Evolutionary conservation across 371 early-diverging fungal species (phyloP).

Genomic region (Mortierella sp.): DNA sequence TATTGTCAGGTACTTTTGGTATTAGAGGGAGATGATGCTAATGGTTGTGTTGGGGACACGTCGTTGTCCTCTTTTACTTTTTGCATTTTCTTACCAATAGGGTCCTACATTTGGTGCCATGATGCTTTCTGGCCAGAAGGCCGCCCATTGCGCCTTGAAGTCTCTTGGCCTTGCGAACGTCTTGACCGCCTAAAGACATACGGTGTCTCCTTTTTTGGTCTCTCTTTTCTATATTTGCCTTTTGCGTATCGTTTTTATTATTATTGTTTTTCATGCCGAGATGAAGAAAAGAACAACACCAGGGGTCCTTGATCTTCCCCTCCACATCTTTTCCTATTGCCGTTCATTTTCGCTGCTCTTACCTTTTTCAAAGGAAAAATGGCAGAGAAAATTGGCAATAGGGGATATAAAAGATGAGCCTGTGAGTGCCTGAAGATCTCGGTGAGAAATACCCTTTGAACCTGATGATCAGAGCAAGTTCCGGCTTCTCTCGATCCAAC

Average conservation of each 20-base stretch:
- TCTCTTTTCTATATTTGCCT: not conserved
- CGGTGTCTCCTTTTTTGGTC: too few relatives aligned
- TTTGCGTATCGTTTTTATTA: constrained; percentile 3
- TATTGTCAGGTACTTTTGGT: not conserved
- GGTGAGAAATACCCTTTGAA: constrained; percentile 59
- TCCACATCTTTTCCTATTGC: constrained; percentile 4
- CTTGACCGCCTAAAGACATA: constrained; percentile 35
- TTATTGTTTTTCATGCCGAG: constrained; percentile 9
- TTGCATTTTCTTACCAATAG: constrained; percentile 24
- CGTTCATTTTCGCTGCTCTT: too few relatives aligned
- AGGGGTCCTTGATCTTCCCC: constrained; percentile 56
- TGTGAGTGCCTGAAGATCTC: constrained; percentile 37
- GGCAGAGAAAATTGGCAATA: not conserved
- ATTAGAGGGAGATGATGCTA: not conserved
- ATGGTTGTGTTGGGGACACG: constrained; percentile 14
- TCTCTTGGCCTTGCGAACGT: constrained; percentile 50
- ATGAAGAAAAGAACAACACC: constrained; percentile 40
- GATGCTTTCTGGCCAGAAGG: constrained; percentile 79
- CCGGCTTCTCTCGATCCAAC: constrained; percentile 22
- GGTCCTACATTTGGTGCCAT: constrained; percentile 81
- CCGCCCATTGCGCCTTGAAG: constrained; percentile 68
- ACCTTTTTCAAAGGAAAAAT: not conserved
- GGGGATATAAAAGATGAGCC: constrained; percentile 2
- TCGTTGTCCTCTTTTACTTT: constrained; percentile 11
- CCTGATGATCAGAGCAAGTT: constrained; percentile 34